These are phyloP conservation scores for Phytophthora podocarpi DNA, from an alignment of 352 stramenopile genomes.

Conservation along the genomic window DNA sequence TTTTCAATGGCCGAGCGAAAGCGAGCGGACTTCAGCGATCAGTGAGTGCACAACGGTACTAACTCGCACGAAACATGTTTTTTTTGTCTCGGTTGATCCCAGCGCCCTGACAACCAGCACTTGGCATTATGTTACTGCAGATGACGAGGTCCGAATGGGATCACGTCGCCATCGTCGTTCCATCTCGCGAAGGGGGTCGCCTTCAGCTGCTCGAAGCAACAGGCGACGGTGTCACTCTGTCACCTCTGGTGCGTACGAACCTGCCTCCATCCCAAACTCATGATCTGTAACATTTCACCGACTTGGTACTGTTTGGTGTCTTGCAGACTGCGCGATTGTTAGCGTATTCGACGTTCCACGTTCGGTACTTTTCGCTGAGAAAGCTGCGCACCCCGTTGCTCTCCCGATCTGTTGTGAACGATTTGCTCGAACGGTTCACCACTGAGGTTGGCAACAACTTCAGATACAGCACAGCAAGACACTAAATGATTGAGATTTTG, in stretches of 20 bases:
- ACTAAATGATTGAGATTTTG: no score
- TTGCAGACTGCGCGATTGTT: slow-evolving; percentile 27
- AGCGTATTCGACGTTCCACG: slow-evolving; percentile 46
- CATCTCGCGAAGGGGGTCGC: slow-evolving; percentile 4
- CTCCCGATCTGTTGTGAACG: slow-evolving; percentile 41
- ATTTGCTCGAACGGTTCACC: slow-evolving; percentile 54
- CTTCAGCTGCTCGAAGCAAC: slow-evolving; percentile 68
- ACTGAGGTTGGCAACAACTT: slow-evolving; percentile 24
- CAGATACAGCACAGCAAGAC: no score
- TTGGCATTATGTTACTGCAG: slow-evolving; percentile 23
- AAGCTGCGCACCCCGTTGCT: slow-evolving; percentile 62
- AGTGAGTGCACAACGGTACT: slow-evolving; percentile 17
- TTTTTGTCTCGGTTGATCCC: no score
- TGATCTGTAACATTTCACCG: no score
- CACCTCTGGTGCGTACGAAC: slow-evolving; percentile 49
- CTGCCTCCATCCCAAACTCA: no score
- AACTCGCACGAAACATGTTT: neutral
- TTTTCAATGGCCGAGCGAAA: slow-evolving; percentile 60
- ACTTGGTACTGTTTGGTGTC: no score
- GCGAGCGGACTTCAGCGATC: slow-evolving; percentile 57
- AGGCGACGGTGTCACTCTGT: slow-evolving; percentile 60
- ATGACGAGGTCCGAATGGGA: slow-evolving; percentile 73
- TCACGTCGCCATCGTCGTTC: slow-evolving; percentile 61
- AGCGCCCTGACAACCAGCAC: no score
- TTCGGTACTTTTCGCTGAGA: slow-evolving; percentile 50